Base-by-base conservation (phyloP, 2,329 filamentous ascomycete species). In the Lasiodiplodia theobromae region DNA sequence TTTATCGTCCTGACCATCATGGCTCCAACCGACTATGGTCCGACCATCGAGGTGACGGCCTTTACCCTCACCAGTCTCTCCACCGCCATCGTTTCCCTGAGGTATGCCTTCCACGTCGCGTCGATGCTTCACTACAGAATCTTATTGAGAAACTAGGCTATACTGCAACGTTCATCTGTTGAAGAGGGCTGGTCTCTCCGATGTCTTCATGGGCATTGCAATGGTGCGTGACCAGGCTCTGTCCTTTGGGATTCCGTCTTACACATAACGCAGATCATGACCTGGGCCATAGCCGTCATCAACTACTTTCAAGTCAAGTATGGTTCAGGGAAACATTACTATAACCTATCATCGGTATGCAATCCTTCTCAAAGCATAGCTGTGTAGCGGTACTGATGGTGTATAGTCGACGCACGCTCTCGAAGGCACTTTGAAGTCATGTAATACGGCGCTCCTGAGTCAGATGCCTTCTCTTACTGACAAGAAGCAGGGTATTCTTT, bases 261-360 rank as follows among this genome's bases (percentile, higher is more conserved):
- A 63, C 51, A 7, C 44, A n/a, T 37, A 10, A 6, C 28, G 52
- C 23, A 79, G 77, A 38, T 78, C 11, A 63, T 79, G 47, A 77
- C 77, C 23, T 80, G 78, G 78, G 77, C 74, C 18, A 78, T 77
- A 65, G 74, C 77, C 5, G 74, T 77, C 14, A 71, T 78, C 18
- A 79, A 79, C 67, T 77, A 76, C 66, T 79, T 74, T 56, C 77
- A 79, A 70, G 77, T 76, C 0, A n/a, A 69, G 1, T 76, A 79
- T 60, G 68, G 73, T 28, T 71, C 72, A 16, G 78, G 75, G 62
- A 71, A 74, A 18, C 71, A 70, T 3, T 73, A 72, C 28, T 71
- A 71, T 54, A 53, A 66, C 47, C 23, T 52, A 21, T 14, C 23
- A 6, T 7, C 38, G 60, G 69, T 70, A 67, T 31, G 40, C 14